Evolutionary conservation across 371 early-diverging fungal genomes (phyloP).

Genomic region (Mucor plumbeus): DNA sequence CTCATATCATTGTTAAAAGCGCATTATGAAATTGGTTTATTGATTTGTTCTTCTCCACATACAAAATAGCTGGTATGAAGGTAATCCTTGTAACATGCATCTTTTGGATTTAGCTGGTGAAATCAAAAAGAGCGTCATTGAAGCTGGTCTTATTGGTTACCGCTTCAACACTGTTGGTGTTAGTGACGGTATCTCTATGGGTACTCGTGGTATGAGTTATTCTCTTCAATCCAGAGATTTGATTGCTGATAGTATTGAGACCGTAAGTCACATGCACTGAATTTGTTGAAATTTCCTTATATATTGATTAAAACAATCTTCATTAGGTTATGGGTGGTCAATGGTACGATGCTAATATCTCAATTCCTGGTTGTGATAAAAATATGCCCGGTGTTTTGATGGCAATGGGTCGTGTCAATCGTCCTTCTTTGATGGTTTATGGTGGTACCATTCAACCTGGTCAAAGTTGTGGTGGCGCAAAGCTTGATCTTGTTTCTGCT

Average conservation of each 20-base stretch:
- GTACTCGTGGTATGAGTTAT: constrained; percentile 94
- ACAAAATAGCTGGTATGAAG: constrained; percentile 87
- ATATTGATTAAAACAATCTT: neutral
- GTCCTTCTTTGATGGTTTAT: constrained; percentile 85
- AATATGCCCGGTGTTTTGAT: constrained; percentile 96
- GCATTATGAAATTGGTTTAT: neutral
- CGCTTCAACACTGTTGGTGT: constrained; percentile 98
- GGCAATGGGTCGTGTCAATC: constrained; percentile 92
- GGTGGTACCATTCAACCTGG: constrained; percentile 91
- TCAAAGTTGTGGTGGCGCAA: constrained; percentile 64
- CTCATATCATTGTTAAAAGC: neutral
- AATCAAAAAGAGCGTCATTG: constrained; percentile 91
- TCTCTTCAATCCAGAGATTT: constrained; percentile 96
- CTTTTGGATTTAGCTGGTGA: constrained; percentile 84
- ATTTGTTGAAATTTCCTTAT: neutral
- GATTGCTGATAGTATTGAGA: constrained; percentile 98
- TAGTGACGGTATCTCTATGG: constrained; percentile 96
- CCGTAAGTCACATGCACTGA: constrained; percentile 57
- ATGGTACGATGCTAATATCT: constrained; percentile 86
- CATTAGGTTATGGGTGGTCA: constrained; percentile 30
- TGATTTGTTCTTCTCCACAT: constrained; percentile 1
- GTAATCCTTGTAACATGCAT: constrained; percentile 99
- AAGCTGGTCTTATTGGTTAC: constrained; percentile 89
- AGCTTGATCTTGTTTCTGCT: constrained; percentile 92
- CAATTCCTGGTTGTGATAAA: constrained; percentile 90